Evolutionary conservation across 2,329 filamentous ascomycete species (phyloP).

Genomic region (Aspergillus novoparasiticus): DNA sequence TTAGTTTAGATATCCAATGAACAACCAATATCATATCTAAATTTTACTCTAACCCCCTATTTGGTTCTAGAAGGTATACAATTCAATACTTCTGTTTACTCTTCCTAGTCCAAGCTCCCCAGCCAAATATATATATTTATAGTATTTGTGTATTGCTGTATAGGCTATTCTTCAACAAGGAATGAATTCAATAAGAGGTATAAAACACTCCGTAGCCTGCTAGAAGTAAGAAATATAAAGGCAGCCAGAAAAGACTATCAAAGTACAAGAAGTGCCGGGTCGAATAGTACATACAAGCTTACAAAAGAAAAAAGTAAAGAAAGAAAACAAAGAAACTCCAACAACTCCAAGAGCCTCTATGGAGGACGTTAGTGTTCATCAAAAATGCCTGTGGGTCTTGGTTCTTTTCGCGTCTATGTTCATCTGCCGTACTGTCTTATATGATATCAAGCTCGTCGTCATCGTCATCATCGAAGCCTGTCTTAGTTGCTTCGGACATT

Average conservation of each 20-base stretch:
- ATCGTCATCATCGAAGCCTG: constrained; percentile 55
- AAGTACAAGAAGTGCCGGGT: constrained; percentile 3
- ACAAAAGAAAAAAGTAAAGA: constrained; percentile 4
- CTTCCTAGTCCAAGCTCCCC: neutral
- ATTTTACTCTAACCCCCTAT: neutral
- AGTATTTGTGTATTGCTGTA: neutral
- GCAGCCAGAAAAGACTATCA: neutral
- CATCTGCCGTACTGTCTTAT: constrained; percentile 17
- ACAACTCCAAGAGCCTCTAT: neutral
- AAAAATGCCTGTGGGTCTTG: neutral
- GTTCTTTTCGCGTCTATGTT: neutral
- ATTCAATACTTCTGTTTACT: neutral
- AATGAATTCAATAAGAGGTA: neutral
- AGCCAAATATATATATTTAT: neutral
- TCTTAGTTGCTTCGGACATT: constrained; percentile 39
- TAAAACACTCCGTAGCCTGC: constrained; percentile 14
- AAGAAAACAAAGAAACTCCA: constrained; percentile 10
- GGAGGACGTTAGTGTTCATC: constrained; percentile 7
- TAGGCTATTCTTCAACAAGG: neutral
- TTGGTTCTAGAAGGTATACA: neutral
- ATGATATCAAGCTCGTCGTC: constrained; percentile 55
- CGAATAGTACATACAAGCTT: constrained; percentile 3
- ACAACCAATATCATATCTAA: neutral
- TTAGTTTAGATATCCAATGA: constrained; percentile 6
- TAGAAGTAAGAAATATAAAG: constrained; percentile 9